Evolutionary conservation across 2,329 filamentous ascomycete genomes (phyloP), one percentile per base, ranked within the genome.

Genomic region (Corynespora cassiicola): DNA sequence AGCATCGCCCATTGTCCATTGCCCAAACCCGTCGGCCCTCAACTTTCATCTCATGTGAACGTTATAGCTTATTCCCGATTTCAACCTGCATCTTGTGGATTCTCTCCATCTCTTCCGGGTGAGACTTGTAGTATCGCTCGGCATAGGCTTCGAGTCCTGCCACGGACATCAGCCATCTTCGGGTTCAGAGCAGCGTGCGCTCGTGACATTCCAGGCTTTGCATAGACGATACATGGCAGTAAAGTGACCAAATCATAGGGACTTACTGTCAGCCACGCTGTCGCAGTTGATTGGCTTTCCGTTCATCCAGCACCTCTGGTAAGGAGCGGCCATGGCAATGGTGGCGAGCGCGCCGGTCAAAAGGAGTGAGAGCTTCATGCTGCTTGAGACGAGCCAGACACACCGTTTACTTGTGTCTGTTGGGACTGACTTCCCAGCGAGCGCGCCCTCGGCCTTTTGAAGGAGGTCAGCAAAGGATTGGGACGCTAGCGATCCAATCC

Each of bases 251-350:
- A 29, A 11, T 31, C 26, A 32, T n/a, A 20, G 16, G 7, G 3
- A 14, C 31, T 28, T 24, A 40, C 37, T 18, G 15, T 41, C 31
- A 19, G 18, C 31, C 38, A 36, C 31, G 7, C 21, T 36, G 20
- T 41, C 22, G 31, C 31, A 41, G 20, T 31, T 21, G 16, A 35
- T 20, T 5, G 36, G 25, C n/a, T 31, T 41, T 5, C 31, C 38
- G 16, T 23, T 23, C 14, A 41, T 15, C 25, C 23, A 11, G 24
- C 37, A 40, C 14, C 37, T 16, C 9, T 11, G 5, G 14, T 28
- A 29, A 7, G 37, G 37, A 19, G 31, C 37, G 6, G 30, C 30
- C 7, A 35, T 3, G 3, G 37, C 19, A 7, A 19, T 25, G 7
- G 35, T n/a, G 14, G 20, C 27, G 20, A 37, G 19, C 10, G 27